Evolutionary conservation across 2,329 filamentous ascomycete genomes (phyloP).

Genomic region (Cladosporium sphaerospermum): DNA sequence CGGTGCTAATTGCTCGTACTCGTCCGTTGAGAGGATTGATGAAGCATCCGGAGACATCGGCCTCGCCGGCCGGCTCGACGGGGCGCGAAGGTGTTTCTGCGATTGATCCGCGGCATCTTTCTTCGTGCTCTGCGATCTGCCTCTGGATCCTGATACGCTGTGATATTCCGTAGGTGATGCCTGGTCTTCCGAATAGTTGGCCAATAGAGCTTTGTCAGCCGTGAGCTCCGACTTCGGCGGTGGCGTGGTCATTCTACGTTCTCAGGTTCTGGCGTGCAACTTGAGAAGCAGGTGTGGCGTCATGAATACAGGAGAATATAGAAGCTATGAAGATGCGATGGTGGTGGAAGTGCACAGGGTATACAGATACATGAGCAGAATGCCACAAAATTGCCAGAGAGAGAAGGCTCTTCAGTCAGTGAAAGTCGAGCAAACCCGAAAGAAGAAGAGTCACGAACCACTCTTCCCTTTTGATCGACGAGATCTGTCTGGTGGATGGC

Average conservation of each 20-base stretch:
- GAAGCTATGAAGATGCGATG: background rate
- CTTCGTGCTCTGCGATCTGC: background rate
- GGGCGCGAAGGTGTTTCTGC: conserved; percentile 12
- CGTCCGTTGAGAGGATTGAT: conserved; percentile 32
- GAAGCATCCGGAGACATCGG: conserved; percentile 40
- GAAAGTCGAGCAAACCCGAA: background rate
- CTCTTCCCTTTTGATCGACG: background rate
- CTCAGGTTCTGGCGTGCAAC: background rate
- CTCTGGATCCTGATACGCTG: background rate
- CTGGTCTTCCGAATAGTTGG: background rate
- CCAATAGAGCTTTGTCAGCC: background rate
- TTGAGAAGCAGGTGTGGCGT: background rate
- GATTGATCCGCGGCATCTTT: background rate
- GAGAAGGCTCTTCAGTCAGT: background rate
- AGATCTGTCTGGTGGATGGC: conserved; percentile 3
- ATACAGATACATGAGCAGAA: too few species aligned
- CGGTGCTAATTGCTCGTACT: conserved; percentile 25
- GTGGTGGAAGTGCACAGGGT: background rate
- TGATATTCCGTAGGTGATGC: background rate
- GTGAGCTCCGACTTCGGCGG: background rate
- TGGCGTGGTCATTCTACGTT: background rate
- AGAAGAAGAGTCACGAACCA: background rate
- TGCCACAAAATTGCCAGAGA: background rate
- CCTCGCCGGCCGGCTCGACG: conserved; percentile 26
- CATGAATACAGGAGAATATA: background rate